These are phyloP conservation scores for Vigna mungo DNA, from an alignment of 306 rosid species.

Conservation along the genomic window DNA sequence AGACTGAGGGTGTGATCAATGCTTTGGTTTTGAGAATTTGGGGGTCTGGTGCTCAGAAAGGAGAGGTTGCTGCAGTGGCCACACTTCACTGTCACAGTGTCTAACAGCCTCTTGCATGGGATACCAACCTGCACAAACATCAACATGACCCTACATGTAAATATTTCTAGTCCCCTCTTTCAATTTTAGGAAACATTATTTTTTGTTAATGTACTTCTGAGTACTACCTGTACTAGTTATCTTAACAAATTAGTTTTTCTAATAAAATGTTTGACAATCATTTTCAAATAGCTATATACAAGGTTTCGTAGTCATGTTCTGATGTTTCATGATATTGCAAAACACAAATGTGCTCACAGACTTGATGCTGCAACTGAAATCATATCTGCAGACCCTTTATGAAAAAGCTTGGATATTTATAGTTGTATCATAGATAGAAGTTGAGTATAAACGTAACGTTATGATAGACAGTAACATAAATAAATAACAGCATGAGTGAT, in stretches of 20 bases:
- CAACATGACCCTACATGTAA: slow-evolving; percentile 9
- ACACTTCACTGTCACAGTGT: slow-evolving; percentile 97
- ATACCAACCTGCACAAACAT: slow-evolving; percentile 76
- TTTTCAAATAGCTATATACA: not conserved
- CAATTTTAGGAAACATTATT: slow-evolving; percentile 22
- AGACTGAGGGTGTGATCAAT: slow-evolving; percentile 73
- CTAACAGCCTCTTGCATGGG: slow-evolving; percentile 88
- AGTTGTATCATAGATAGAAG: not conserved
- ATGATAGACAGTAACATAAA: not conserved
- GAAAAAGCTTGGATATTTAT: not conserved
- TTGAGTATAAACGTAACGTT: not conserved
- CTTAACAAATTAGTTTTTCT: not conserved
- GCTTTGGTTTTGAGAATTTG: slow-evolving; percentile 60
- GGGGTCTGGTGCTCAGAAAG: slow-evolving; percentile 85
- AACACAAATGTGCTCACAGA: not conserved
- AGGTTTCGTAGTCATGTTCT: not conserved
- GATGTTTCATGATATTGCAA: not conserved
- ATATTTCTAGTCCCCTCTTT: slow-evolving; percentile 11
- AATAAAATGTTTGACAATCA: not conserved
- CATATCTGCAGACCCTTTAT: not conserved
- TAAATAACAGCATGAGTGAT: not conserved
- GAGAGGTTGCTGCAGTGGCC: slow-evolving; percentile 98
- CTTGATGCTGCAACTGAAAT: not conserved
- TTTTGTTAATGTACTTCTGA: not conserved
- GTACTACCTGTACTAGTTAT: not conserved